Evolutionary conservation across 2,329 filamentous ascomycete genomes (phyloP).

Genomic region (Exophiala sideris): DNA sequence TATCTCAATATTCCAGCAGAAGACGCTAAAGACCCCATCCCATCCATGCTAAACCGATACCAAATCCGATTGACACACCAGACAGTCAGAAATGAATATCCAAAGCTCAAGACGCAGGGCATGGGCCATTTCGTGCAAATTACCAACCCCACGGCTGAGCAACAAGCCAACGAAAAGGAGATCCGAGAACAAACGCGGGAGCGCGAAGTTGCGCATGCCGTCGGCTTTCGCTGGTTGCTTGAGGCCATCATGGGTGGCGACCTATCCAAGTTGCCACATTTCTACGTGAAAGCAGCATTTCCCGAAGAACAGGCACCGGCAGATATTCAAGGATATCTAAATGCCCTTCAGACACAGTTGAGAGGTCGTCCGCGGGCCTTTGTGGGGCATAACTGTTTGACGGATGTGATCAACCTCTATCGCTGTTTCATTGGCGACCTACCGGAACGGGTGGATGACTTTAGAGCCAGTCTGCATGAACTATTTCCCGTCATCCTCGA

Average conservation of each 20-base stretch:
- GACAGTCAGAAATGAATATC: slow-evolving; percentile 60
- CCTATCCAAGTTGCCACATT: slow-evolving; percentile 35
- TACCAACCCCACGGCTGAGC: slow-evolving; percentile 35
- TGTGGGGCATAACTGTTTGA: slow-evolving; percentile 63
- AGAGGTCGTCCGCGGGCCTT: slow-evolving; percentile 49
- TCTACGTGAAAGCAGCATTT: slow-evolving; percentile 33
- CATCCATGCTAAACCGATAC: slow-evolving; percentile 50
- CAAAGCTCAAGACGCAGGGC: slow-evolving; percentile 38
- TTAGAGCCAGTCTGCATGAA: slow-evolving; percentile 48
- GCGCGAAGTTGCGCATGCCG: slow-evolving; percentile 35
- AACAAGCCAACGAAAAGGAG: slow-evolving; percentile 32
- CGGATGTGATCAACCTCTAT: slow-evolving; percentile 61
- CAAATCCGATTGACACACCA: slow-evolving; percentile 66
- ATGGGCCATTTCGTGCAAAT: slow-evolving; percentile 42
- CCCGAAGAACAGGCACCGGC: slow-evolving; percentile 25
- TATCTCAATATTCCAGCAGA: slow-evolving; percentile 47
- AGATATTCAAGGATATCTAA: slow-evolving; percentile 28
- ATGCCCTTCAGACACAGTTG: slow-evolving; percentile 40
- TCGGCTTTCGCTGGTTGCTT: slow-evolving; percentile 46
- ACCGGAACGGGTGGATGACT: slow-evolving; percentile 55
- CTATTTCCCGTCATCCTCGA: slow-evolving; percentile 59
- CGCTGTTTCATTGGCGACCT: slow-evolving; percentile 57
- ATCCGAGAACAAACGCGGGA: slow-evolving; percentile 29
- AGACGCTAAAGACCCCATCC: slow-evolving; percentile 27
- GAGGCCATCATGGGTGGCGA: slow-evolving; percentile 45